A percentile compares a stretch with the other conserved stretches of the same genome.
Conservation (phyloP, 495 filamentous ascomycete genomes). For the Lophium mytilinum region DNA sequence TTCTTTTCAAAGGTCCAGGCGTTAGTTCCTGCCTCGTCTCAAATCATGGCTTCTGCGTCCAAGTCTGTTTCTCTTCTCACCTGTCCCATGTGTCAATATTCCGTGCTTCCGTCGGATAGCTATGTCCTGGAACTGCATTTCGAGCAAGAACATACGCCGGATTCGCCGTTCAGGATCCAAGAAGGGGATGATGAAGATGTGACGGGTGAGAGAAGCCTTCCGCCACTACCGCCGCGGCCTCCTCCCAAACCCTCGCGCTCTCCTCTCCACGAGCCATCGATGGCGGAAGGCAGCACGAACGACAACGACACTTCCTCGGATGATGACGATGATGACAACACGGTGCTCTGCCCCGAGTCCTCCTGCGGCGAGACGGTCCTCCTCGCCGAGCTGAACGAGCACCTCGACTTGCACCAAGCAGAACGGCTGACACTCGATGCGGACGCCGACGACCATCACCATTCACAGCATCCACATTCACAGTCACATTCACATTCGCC, state of each 20-base stretch:
- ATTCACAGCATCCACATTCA: too few relatives aligned
- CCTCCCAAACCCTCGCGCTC: constrained; percentile 9
- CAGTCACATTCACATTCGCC: constrained; percentile 4
- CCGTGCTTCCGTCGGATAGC: constrained; percentile 35
- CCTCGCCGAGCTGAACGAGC: constrained; percentile 54
- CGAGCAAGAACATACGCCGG: constrained; percentile 47
- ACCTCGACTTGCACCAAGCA: constrained; percentile 64
- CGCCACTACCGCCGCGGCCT: constrained; percentile 6
- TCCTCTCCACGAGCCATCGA: not conserved
- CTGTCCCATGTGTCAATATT: constrained; percentile 52
- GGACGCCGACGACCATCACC: constrained; percentile 15
- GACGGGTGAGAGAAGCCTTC: too few relatives aligned
- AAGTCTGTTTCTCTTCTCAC: constrained; percentile 5
- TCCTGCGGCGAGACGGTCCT: constrained; percentile 65
- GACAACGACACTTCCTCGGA: constrained; percentile 2
- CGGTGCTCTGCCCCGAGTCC: constrained; percentile 58
- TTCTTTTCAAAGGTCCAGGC: not conserved
- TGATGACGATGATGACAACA: constrained; percentile 37
- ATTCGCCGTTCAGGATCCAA: constrained; percentile 46
- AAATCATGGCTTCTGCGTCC: constrained; percentile 1
- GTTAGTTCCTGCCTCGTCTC: not conserved
- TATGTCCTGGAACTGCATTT: constrained; percentile 49
- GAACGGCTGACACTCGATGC: constrained; percentile 50
- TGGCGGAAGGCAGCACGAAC: not conserved
- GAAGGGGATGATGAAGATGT: constrained; percentile 15